phyloP scores from a whole-genome alignment of 345 rosid species.

The Ailanthus altissimus region DNA sequence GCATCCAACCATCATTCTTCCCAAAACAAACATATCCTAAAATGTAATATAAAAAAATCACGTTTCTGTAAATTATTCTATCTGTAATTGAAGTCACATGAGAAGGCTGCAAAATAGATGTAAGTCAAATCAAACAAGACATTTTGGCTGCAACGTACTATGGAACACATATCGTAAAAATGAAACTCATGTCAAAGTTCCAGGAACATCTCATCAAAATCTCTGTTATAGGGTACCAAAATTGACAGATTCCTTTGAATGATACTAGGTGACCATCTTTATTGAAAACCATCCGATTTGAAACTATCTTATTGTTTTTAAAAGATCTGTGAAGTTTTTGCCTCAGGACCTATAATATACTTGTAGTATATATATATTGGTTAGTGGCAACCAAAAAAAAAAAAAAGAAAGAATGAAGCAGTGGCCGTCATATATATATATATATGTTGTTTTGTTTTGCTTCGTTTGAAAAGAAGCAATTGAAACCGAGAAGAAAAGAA shows the following conservation, averaged over 20 bases:
- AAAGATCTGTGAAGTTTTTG: conserved; percentile 76
- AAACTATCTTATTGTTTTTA: conserved; percentile 74
- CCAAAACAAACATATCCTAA: not conserved
- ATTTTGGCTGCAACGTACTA: not conserved
- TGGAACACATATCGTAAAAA: not conserved
- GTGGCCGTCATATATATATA: too few relatives aligned
- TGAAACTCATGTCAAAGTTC: conserved; percentile 1
- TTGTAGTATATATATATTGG: too few relatives aligned
- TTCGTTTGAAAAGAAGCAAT: too few relatives aligned
- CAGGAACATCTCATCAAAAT: not conserved
- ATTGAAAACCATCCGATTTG: conserved; percentile 77
- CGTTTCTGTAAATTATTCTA: not conserved
- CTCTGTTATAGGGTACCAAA: not conserved
- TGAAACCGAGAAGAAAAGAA: too few relatives aligned
- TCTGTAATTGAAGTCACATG: not conserved
- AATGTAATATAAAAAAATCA: not conserved
- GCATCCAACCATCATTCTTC: not conserved
- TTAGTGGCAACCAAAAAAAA: too few relatives aligned
- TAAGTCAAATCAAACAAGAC: not conserved
- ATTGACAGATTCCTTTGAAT: conserved; percentile 64
- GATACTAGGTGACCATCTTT: conserved; percentile 59
- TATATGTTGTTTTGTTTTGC: too few relatives aligned
- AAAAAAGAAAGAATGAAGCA: too few relatives aligned
- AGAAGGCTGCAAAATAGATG: not conserved
- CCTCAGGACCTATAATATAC: conserved; percentile 92